Conservation (phyloP, 2,329 filamentous ascomycete species). For the Cadophora gregata region DNA sequence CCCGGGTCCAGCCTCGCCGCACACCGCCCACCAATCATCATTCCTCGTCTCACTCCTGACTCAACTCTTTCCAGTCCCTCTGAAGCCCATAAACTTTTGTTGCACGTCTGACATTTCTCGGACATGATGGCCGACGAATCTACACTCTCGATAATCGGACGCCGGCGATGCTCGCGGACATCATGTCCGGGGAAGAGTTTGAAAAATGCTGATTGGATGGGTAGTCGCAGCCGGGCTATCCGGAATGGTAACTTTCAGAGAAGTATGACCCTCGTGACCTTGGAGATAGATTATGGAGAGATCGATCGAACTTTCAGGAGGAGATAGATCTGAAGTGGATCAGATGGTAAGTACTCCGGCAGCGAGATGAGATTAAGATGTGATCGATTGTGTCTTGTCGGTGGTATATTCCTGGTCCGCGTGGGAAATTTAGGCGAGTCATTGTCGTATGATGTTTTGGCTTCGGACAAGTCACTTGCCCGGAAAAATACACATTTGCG, state of each 20-base stretch:
- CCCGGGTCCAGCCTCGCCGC: background rate
- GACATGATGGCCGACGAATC: conserved; percentile 17
- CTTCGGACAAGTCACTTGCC: background rate
- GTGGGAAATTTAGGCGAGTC: background rate
- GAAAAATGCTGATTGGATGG: background rate
- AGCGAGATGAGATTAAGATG: conserved; percentile 2
- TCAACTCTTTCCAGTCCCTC: background rate
- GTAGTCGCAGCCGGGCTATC: background rate
- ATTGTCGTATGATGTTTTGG: background rate
- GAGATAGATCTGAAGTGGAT: background rate
- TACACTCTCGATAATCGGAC: background rate
- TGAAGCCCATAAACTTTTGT: background rate
- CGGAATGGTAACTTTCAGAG: too few relatives aligned
- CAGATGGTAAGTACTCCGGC: background rate
- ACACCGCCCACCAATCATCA: background rate
- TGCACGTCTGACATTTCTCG: conserved; percentile 13
- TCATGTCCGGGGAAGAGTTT: background rate
- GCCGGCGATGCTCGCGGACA: background rate
- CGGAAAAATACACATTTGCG: too few relatives aligned
- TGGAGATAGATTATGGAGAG: too few relatives aligned
- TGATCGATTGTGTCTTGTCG: background rate
- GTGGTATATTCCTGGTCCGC: background rate
- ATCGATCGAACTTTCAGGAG: background rate
- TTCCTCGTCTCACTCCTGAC: background rate
- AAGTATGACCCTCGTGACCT: too few relatives aligned